Conservation (phyloP, 306 rosid species). For the Citrullus colocynthis region DNA sequence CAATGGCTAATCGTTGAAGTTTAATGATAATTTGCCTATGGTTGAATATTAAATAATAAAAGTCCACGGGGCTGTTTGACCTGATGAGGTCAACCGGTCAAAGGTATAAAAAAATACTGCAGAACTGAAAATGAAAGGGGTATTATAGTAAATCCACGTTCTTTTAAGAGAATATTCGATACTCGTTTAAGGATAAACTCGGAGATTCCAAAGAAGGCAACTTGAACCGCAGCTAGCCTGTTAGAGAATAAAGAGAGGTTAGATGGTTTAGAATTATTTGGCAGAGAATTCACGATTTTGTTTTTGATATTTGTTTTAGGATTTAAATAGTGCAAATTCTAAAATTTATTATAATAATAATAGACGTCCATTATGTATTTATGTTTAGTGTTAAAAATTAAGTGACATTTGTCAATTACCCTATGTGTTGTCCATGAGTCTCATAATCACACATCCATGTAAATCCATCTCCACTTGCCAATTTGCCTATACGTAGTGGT, state of each 20-base stretch:
- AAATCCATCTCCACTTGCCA: too few relatives aligned
- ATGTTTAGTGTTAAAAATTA: too few relatives aligned
- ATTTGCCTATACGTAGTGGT: too few relatives aligned
- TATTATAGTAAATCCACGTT: background rate
- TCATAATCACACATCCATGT: too few relatives aligned
- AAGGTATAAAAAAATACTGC: background rate
- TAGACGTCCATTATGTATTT: too few relatives aligned
- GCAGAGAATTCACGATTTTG: too few relatives aligned
- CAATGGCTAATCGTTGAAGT: background rate
- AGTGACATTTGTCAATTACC: too few relatives aligned
- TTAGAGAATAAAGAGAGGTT: background rate
- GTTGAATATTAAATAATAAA: background rate
- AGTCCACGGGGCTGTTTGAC: background rate
- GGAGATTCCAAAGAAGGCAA: background rate
- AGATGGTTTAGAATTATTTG: too few relatives aligned
- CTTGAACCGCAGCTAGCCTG: background rate
- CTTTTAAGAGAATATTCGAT: background rate
- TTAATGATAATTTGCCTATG: background rate
- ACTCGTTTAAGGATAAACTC: background rate
- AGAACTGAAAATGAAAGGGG: background rate
- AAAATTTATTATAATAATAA: too few relatives aligned
- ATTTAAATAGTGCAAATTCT: too few relatives aligned
- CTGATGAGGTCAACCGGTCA: background rate
- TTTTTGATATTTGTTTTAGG: too few relatives aligned
- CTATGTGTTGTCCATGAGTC: too few relatives aligned